Base-by-base conservation (phyloP, 257 asterid species). In the Jasminum sambac region DNA sequence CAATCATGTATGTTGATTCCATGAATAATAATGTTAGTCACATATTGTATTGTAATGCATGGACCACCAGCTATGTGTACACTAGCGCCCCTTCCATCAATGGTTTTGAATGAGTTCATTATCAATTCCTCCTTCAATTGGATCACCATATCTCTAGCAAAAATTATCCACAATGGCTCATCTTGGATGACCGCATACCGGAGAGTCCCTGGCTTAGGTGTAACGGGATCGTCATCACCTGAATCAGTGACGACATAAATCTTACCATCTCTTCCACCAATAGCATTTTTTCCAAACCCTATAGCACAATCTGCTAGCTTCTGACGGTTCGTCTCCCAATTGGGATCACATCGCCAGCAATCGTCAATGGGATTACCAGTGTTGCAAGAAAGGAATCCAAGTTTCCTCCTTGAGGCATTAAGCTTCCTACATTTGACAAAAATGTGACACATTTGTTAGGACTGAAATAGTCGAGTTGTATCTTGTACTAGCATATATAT, bases 31-130 rank as follows among this genome's bases (percentile, higher is more conserved):
- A 90, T 80, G 59, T 90, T 88, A 16, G 96, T 86, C 41, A 88
- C 96, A 30, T 76, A 85, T 24, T 90, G 97, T 26, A 90, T 69
- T 7, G 97, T 90, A 24, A 90, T 90, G 76, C 97, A 90, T 0
- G 97, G 97, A 11, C 97, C 97, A 17, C 87, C 86, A 1, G 96
- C 84, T 41, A 88, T 88, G 71, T 90, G 97, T 26, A 90, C 97
- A 34, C 90, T 86, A 0, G 91, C 91, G 0, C 97, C 97, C 40
- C 97, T 78, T 0, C 97, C 97, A 38, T 90, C 97, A 7, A 90
- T 78, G 0, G 97, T 90, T 85, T 90, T 90, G 63, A 86, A 88
- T 0, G 97, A 90, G 82, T 90, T 90, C 96, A 90, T 88, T 14
- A 90, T 90, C 74, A 90, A 62, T 25, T 90, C 97, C 39, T 88